These are phyloP conservation scores for Imleria badia DNA, from an alignment of 768 basidiomycete genomes.

Conservation along the genomic window DNA sequence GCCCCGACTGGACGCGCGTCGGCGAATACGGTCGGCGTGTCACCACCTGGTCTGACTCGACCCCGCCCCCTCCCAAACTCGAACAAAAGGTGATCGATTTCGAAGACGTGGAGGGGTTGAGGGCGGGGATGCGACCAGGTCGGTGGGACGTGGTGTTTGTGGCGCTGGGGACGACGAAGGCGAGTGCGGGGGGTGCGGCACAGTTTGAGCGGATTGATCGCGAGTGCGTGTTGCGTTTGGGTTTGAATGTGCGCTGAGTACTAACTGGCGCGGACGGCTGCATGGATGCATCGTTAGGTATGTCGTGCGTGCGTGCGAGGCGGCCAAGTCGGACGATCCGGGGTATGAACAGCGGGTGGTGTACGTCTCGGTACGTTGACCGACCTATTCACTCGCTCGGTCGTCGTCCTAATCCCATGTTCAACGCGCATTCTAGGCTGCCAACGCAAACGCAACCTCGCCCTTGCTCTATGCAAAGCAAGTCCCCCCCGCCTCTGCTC, in stretches of 20 bases:
- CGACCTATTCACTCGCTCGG: no score
- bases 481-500: not conserved
- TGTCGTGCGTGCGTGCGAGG: conserved; percentile 70
- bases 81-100: conserved; percentile 69
- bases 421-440: no score
- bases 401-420: no score
- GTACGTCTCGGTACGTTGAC: conserved; percentile 59
- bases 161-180: conserved; percentile 67
- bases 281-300: conserved; percentile 60
- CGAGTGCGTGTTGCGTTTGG: conserved; percentile 47
- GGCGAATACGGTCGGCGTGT: conserved; percentile 70
- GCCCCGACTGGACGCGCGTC: conserved; percentile 54
- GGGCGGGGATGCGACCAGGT: conserved; percentile 48
- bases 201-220: conserved; percentile 77
- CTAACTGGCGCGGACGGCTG: no score
- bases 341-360: conserved; percentile 56
- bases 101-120: conserved; percentile 50
- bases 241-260: no score
- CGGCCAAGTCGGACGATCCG: conserved; percentile 52
- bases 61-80: conserved; percentile 30
- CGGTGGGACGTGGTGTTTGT: conserved; percentile 79
- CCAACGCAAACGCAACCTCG: conserved; percentile 37
- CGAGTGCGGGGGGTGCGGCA: conserved; percentile 58
- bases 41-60: not conserved
- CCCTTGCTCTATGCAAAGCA: conserved; percentile 52